phyloP scores from a whole-genome alignment of 1,284 basidiomycete genomes.

The Cutaneotrichosporon cavernicola region DNA sequence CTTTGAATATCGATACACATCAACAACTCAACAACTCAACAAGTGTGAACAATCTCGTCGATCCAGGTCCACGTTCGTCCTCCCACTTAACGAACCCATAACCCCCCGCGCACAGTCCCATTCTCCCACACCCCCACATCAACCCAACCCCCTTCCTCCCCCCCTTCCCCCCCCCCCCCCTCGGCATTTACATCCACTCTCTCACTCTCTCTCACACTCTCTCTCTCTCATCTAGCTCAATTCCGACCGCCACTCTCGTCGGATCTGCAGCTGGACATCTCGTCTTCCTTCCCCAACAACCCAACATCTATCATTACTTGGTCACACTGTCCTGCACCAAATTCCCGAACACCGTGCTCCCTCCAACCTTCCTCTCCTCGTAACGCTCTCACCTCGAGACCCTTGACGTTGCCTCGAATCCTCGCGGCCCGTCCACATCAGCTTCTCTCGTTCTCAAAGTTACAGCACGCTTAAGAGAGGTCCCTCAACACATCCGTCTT shows the following conservation, averaged over 20 bases:
- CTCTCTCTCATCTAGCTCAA: not conserved
- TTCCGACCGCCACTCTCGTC: not conserved
- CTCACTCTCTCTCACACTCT: not conserved
- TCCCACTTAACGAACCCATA: not conserved
- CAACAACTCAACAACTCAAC: not conserved
- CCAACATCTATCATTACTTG: not conserved
- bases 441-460: not conserved
- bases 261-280: not conserved
- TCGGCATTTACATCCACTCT: not conserved
- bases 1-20: not conserved
- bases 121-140: not conserved
- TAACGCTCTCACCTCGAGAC: not conserved
- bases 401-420: not conserved
- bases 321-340: not conserved
- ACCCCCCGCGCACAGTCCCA: not conserved
- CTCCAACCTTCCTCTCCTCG: not conserved
- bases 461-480: not conserved
- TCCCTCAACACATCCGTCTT: not conserved
- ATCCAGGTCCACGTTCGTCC: not conserved
- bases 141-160: not conserved
- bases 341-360: not conserved
- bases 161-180: not conserved
- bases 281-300: not conserved
- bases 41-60: not conserved
- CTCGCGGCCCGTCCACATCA: not conserved